phyloP scores from a whole-genome alignment of 202 grass and related monocot species.

The Digitaria exilis region DNA sequence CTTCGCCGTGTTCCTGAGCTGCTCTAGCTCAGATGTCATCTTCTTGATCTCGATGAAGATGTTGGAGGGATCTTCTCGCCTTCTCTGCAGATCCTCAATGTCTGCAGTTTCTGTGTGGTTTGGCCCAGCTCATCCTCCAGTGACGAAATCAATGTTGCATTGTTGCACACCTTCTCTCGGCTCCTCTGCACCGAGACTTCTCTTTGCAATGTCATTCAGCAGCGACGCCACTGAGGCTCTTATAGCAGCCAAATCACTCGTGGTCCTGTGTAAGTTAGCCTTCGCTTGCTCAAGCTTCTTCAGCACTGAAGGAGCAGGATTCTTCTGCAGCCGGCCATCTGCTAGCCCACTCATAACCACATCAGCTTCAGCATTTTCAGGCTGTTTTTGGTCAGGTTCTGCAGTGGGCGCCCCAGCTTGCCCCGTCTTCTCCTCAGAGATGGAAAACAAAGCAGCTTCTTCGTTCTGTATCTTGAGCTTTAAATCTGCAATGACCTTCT shows the following conservation, averaged over 20 bases:
- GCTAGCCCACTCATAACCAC: not conserved
- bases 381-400: not conserved
- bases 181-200: constrained; percentile 53
- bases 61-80: constrained; percentile 22
- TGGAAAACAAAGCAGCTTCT: not conserved
- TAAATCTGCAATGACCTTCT: constrained; percentile 64
- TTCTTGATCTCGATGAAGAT: constrained; percentile 63
- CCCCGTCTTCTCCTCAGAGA: constrained; percentile 14
- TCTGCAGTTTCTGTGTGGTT: constrained; percentile 49
- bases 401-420: not conserved
- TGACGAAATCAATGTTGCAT: constrained; percentile 44
- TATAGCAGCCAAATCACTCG: constrained; percentile 58
- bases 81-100: constrained; percentile 39
- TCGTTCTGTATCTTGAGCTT: constrained; percentile 68
- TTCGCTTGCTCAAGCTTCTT: constrained; percentile 73
- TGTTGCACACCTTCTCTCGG: constrained; percentile 50
- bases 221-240: constrained; percentile 46
- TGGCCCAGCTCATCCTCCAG: constrained; percentile 56
- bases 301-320: constrained; percentile 39
- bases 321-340: not conserved
- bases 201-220: constrained; percentile 53
- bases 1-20: constrained; percentile 47
- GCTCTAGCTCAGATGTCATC: constrained; percentile 63
- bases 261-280: constrained; percentile 59
- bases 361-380: not conserved